These are phyloP conservation scores for Debaryomyces psychrophilus DNA, from an alignment of 1,139 yeast species.

Conservation along the genomic window DNA sequence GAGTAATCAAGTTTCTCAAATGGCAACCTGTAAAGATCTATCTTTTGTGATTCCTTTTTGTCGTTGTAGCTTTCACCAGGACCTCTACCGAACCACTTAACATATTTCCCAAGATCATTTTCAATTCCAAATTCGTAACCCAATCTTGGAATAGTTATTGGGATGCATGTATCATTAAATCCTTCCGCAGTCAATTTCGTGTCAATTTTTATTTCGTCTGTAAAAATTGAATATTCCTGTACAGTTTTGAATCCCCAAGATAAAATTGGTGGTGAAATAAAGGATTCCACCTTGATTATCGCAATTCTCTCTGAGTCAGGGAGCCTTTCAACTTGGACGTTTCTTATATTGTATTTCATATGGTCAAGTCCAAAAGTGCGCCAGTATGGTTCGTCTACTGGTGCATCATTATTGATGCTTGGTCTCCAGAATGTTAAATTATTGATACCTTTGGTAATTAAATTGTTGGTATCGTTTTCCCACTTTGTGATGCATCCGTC, in stretches of 20 bases:
- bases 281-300: constrained; percentile 12
- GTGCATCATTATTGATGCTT: constrained; percentile 32
- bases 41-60: constrained; percentile 27
- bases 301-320: constrained; percentile 9
- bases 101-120: constrained; percentile 15
- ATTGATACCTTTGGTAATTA: constrained; percentile 12
- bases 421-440: constrained; percentile 32
- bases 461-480: constrained; percentile 8
- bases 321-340: constrained; percentile 7
- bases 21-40: constrained; percentile 23
- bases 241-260: constrained; percentile 19
- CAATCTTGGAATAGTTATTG: constrained; percentile 19
- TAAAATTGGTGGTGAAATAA: constrained; percentile 18
- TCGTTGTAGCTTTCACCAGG: constrained; percentile 39
- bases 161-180: constrained; percentile 12
- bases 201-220: constrained; percentile 9
- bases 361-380: constrained; percentile 17
- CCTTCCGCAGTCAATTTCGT: constrained; percentile 12
- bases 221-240: constrained; percentile 16
- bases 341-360: constrained; percentile 13
- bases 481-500: constrained; percentile 12
- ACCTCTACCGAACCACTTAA: constrained; percentile 35
- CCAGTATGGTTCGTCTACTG: constrained; percentile 21
- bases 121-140: constrained; percentile 20
- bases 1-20: constrained; percentile 21